A percentile compares a stretch with the other conserved stretches of the same genome.
Conservation (phyloP, 768 basidiomycete species). For the Tricholoma terreum region DNA sequence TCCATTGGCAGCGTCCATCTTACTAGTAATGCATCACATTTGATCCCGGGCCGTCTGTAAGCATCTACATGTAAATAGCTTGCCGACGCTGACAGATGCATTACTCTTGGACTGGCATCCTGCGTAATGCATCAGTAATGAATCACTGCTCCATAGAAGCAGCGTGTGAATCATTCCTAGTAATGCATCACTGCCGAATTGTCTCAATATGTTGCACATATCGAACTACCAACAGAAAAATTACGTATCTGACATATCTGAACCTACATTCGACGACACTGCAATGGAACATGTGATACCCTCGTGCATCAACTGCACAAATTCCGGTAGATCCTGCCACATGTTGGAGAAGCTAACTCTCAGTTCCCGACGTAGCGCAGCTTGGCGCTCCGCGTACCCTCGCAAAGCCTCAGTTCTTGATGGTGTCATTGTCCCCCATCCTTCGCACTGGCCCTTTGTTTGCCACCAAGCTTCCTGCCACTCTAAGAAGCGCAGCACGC, state of each 20-base stretch:
- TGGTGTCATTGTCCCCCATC: not conserved
- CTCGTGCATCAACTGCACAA: not conserved
- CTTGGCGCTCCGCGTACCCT: constrained; percentile 11
- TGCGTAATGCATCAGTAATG: no score
- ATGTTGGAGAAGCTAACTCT: not conserved
- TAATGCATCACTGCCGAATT: not conserved
- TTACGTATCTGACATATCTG: not conserved
- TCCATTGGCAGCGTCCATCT: not conserved
- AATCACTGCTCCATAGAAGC: no score
- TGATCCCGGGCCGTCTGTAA: no score
- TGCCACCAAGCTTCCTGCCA: constrained; percentile 17
- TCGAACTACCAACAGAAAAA: not conserved
- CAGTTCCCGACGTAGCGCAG: not conserved
- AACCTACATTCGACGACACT: not conserved
- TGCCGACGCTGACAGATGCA: no score
- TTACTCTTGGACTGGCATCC: no score
- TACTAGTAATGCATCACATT: not conserved
- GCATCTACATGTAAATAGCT: no score
- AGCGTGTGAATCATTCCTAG: not conserved
- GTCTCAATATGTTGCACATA: not conserved
- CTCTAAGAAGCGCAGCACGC: constrained; percentile 9
- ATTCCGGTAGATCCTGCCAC: constrained; percentile 1
- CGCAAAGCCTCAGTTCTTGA: constrained; percentile 3
- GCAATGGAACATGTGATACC: not conserved
- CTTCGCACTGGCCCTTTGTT: not conserved